phyloP scores from a whole-genome alignment of 2,329 filamentous ascomycete species.

The Calonectria montana region DNA sequence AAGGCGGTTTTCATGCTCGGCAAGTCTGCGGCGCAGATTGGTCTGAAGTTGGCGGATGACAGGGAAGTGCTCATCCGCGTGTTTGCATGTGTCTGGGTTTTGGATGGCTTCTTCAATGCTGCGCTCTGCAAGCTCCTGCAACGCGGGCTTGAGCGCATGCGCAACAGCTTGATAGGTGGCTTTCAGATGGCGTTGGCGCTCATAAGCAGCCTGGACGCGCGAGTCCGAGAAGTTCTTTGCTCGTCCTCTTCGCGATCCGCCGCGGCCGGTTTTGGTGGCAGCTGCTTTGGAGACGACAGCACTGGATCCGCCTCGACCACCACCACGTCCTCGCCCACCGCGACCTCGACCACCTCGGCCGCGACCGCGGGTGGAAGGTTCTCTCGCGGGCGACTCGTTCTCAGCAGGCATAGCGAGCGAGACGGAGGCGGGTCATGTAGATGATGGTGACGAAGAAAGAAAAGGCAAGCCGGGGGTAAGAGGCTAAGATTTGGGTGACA shows the following conservation, averaged over 20 bases:
- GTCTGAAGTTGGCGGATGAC: constrained; percentile 62
- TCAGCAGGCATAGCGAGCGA: constrained; percentile 51
- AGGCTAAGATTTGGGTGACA: constrained; percentile 32
- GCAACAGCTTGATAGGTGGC: constrained; percentile 72
- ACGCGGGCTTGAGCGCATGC: constrained; percentile 70
- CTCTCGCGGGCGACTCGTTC: constrained; percentile 51
- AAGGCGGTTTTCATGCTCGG: constrained; percentile 46
- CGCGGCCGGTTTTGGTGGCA: constrained; percentile 51
- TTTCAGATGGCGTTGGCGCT: constrained; percentile 75
- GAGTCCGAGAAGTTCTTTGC: constrained; percentile 67
- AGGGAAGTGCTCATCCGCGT: constrained; percentile 63
- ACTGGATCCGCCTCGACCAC: constrained; percentile 44
- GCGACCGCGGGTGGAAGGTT: constrained; percentile 51
- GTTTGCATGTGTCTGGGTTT: constrained; percentile 63
- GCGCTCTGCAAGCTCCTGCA: constrained; percentile 74
- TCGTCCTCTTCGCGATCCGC: constrained; percentile 59
- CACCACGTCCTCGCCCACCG: constrained; percentile 47
- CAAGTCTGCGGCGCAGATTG: constrained; percentile 46
- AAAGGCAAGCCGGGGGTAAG: constrained; percentile 28
- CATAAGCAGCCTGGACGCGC: constrained; percentile 67
- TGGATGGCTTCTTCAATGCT: constrained; percentile 67
- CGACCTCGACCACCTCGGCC: constrained; percentile 47
- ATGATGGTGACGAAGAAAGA: constrained; percentile 17
- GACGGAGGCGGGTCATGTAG: constrained; percentile 48
- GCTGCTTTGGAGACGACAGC: constrained; percentile 48